phyloP scores from a whole-genome alignment of 2,329 filamentous ascomycete genomes.

The Colletotrichum agaves region DNA sequence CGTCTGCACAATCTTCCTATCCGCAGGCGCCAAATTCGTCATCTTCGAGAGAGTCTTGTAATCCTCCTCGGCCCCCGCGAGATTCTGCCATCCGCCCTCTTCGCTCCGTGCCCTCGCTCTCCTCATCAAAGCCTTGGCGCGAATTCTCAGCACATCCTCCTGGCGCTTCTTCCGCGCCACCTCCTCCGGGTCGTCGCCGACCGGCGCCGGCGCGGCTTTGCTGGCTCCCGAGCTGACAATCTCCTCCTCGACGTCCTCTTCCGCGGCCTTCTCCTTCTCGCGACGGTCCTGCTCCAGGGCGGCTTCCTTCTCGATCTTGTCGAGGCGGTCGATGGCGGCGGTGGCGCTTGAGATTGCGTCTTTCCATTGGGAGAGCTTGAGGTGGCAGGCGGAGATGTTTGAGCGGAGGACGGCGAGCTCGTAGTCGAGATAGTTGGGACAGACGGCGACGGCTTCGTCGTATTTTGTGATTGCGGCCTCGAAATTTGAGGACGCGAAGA shows the following conservation, averaged over 20 bases:
- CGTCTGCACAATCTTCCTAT: conserved; percentile 73
- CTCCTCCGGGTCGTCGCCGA: conserved; percentile 42
- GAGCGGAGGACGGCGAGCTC: conserved; percentile 87
- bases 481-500: conserved; percentile 80
- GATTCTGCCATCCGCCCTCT: conserved; percentile 79
- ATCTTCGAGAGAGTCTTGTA: conserved; percentile 75
- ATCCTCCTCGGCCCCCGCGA: conserved; percentile 82
- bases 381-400: conserved; percentile 89
- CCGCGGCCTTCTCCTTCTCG: conserved; percentile 58
- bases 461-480: conserved; percentile 85
- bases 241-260: conserved; percentile 61
- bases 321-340: conserved; percentile 77
- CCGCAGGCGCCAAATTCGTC: conserved; percentile 70
- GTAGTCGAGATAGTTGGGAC: conserved; percentile 87
- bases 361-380: conserved; percentile 89
- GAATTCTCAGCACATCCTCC: conserved; percentile 79
- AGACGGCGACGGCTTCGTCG: conserved; percentile 79
- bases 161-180: conserved; percentile 50
- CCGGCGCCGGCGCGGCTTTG: conserved; percentile 55
- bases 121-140: conserved; percentile 84
- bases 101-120: conserved; percentile 79
- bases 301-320: conserved; percentile 61
- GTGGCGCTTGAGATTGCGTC: conserved; percentile 80
- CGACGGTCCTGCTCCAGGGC: conserved; percentile 41
- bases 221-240: conserved; percentile 69